Conservation (phyloP, 208 protist genomes). For the Acanthamoeba polyphaga region DNA sequence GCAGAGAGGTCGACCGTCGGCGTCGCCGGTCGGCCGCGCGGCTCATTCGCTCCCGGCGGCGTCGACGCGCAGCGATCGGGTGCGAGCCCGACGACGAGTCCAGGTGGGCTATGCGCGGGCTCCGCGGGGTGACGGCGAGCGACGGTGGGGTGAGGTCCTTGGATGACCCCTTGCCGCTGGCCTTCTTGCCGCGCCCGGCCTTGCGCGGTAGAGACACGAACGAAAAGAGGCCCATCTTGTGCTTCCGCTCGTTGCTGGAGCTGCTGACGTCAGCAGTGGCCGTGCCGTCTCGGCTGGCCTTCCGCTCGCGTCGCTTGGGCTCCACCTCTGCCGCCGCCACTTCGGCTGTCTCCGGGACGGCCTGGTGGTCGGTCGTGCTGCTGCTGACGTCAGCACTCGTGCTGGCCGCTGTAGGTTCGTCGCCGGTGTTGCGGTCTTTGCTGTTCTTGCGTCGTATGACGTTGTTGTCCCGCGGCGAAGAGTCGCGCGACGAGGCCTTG, state of each 20-base stretch:
- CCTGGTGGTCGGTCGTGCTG: too few relatives aligned
- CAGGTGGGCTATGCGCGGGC: not conserved
- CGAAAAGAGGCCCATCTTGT: not conserved
- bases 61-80: not conserved
- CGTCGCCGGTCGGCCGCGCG: not conserved
- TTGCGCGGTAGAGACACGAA: slow-evolving; percentile 29
- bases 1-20: not conserved
- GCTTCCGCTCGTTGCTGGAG: not conserved
- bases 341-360: too few relatives aligned
- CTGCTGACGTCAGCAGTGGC: not conserved
- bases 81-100: slow-evolving; percentile 20
- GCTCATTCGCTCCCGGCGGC: not conserved
- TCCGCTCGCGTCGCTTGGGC: not conserved
- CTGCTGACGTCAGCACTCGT: too few relatives aligned
- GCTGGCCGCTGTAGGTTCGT: not conserved
- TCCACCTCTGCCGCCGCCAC: not conserved
- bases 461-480: not conserved
- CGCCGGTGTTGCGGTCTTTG: not conserved
- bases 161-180: not conserved
- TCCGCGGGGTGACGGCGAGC: not conserved
- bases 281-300: not conserved
- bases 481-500: not conserved
- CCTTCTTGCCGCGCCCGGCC: not conserved
- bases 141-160: slow-evolving; percentile 41
- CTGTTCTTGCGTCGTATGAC: not conserved